These are phyloP conservation scores for Calcarisporium arbuscula DNA, from an alignment of 2,329 filamentous ascomycete genomes.

Conservation along the genomic window DNA sequence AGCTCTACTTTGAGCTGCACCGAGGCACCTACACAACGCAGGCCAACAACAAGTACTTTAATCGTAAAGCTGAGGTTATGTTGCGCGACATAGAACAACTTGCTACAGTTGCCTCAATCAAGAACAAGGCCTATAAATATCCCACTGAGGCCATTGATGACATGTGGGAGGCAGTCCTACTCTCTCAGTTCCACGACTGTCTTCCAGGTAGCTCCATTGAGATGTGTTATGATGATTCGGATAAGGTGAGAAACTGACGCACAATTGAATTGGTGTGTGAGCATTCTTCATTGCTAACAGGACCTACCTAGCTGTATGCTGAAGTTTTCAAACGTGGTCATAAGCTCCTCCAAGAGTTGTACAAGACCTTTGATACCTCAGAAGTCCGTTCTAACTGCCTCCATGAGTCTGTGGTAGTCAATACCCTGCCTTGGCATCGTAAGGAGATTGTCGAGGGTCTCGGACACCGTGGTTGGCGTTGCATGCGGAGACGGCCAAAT, in stretches of 20 bases:
- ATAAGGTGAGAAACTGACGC: slow-evolving; percentile 48
- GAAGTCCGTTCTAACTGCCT: slow-evolving; percentile 32
- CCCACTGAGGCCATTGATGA: slow-evolving; percentile 89
- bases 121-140: slow-evolving; percentile 70
- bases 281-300: slow-evolving; percentile 19
- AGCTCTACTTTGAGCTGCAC: slow-evolving; percentile 96
- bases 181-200: slow-evolving; percentile 98
- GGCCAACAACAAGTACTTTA: slow-evolving; percentile 94
- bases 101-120: slow-evolving; percentile 77
- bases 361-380: slow-evolving; percentile 59
- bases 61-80: slow-evolving; percentile 77
- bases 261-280: background rate
- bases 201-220: slow-evolving; percentile 91
- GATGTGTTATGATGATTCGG: slow-evolving; percentile 97
- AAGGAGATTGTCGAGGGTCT: slow-evolving; percentile 65
- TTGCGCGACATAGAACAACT: slow-evolving; percentile 84
- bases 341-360: slow-evolving; percentile 63
- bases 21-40: slow-evolving; percentile 96
- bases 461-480: slow-evolving; percentile 44
- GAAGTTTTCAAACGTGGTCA: slow-evolving; percentile 73
- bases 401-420: slow-evolving; percentile 59
- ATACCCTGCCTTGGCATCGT: slow-evolving; percentile 82
- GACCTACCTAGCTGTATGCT: slow-evolving; percentile 72
- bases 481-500: slow-evolving; percentile 51
- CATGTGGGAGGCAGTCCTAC: slow-evolving; percentile 88